Evolutionary conservation across 2,329 filamentous ascomycete species (phyloP).

Genomic region (Trichophaea hybrida): DNA sequence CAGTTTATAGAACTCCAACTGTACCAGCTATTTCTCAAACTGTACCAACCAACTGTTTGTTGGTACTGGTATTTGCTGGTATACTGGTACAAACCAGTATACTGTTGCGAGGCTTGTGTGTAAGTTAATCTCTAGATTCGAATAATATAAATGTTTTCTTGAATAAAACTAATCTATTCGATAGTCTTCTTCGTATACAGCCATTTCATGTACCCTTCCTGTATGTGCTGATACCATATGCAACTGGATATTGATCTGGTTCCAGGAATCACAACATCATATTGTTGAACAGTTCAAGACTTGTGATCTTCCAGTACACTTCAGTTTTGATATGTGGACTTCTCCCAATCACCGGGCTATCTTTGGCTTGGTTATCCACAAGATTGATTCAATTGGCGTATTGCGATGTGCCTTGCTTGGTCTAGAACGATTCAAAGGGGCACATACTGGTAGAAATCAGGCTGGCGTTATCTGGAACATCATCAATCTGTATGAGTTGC

Average conservation of each 20-base stretch:
- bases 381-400: neutral
- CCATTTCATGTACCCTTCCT: neutral
- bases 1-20: too few relatives aligned
- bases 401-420: neutral
- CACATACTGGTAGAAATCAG: slow-evolving; percentile 4
- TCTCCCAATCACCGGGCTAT: slow-evolving; percentile 12
- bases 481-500: neutral
- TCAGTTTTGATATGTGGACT: slow-evolving; percentile 19
- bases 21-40: too few relatives aligned
- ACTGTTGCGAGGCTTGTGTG: too few relatives aligned
- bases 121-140: neutral
- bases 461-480: neutral
- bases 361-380: slow-evolving; percentile 11
- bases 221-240: neutral
- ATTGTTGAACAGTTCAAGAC: neutral
- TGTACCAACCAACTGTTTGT: too few relatives aligned
- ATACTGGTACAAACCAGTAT: too few relatives aligned
- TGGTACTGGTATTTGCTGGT: too few relatives aligned
- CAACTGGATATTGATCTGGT: neutral
- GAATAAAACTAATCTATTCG: too few relatives aligned
- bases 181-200: neutral
- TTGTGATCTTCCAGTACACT: neutral
- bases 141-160: neutral
- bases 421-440: slow-evolving; percentile 5
- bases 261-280: neutral